phyloP scores from a whole-genome alignment of 2,329 filamentous ascomycete genomes.

The Penicillium paneum region DNA sequence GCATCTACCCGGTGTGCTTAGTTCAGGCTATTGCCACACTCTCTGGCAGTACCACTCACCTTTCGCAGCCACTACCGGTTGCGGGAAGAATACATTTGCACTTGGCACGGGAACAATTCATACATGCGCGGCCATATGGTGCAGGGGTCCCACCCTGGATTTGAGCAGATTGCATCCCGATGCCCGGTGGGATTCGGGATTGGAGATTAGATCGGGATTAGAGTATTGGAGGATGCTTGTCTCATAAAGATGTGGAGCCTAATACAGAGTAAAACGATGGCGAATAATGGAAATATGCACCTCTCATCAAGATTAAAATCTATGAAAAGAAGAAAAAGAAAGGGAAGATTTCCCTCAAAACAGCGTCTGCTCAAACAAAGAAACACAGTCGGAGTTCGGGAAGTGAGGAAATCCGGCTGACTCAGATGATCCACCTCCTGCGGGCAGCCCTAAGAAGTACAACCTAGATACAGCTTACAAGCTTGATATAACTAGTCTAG shows the following conservation, averaged over 20 bases:
- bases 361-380: background rate
- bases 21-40: background rate
- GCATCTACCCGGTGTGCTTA: slow-evolving; percentile 33
- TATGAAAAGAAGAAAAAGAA: background rate
- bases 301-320: background rate
- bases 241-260: background rate
- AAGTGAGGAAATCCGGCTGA: background rate
- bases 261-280: background rate
- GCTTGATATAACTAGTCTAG: background rate
- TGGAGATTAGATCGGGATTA: background rate
- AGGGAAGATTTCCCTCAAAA: background rate
- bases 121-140: slow-evolving; percentile 10
- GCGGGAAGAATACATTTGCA: slow-evolving; percentile 30
- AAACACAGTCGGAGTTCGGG: background rate
- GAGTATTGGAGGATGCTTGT: background rate
- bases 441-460: background rate
- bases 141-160: slow-evolving; percentile 1
- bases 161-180: slow-evolving; percentile 3
- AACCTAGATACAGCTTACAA: too few relatives aligned
- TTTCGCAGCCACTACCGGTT: slow-evolving; percentile 26
- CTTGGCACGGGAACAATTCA: slow-evolving; percentile 11
- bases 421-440: background rate
- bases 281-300: background rate
- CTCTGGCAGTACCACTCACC: slow-evolving; percentile 16
- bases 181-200: slow-evolving; percentile 8